Percentiles rank a stretch among this genome's conserved stretches.
These are phyloP conservation scores for Verticillium isaacii DNA, from an alignment of 2,329 filamentous ascomycete species.

Conservation along the genomic window DNA sequence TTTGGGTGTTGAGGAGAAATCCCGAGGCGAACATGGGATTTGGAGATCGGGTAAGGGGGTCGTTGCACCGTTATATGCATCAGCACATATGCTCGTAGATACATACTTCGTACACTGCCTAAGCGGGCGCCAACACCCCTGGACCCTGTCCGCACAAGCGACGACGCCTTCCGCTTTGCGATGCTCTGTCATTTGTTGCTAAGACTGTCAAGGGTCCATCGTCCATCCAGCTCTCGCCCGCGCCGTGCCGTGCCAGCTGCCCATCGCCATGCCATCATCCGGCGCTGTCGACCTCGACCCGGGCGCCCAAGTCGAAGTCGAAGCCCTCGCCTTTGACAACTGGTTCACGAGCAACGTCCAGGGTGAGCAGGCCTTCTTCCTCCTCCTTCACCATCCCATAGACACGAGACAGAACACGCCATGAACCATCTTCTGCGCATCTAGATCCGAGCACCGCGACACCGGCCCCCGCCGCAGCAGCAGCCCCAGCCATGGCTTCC, in stretches of 20 bases:
- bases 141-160: neutral
- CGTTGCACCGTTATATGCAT: neutral
- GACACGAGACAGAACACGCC: neutral
- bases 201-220: neutral
- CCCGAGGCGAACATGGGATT: neutral
- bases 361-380: neutral
- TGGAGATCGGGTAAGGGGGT: neutral
- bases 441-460: neutral
- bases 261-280: neutral
- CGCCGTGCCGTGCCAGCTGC: no score
- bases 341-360: neutral
- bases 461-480: neutral
- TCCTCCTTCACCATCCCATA: neutral
- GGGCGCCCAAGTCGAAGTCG: neutral
- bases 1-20: neutral
- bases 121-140: neutral
- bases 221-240: neutral
- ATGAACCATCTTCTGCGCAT: neutral
- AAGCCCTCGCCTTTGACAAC: neutral
- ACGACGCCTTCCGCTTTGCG: neutral
- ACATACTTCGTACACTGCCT: neutral
- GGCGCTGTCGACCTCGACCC: neutral
- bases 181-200: neutral
- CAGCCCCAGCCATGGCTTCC: neutral
- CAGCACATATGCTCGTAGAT: neutral